A percentile compares a stretch with the other conserved stretches of the same genome.
phyloP scores from a whole-genome alignment of 2,329 filamentous ascomycete genomes.

The Fusarium nanum region DNA sequence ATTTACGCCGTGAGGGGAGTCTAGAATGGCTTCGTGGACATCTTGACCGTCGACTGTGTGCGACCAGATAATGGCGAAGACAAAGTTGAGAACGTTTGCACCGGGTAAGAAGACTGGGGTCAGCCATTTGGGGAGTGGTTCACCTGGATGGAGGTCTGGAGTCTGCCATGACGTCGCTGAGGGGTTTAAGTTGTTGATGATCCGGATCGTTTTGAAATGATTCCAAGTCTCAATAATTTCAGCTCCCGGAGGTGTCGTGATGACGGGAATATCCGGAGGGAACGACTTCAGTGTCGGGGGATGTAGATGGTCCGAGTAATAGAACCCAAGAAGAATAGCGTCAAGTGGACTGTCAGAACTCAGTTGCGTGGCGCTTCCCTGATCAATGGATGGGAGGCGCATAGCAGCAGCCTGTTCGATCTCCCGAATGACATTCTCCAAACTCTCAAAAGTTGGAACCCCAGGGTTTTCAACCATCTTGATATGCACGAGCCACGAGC shows the following conservation, averaged over 20 bases:
- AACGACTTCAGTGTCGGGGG: slow-evolving; percentile 34
- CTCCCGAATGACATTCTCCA: slow-evolving; percentile 30
- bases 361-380: background rate
- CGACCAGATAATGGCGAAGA: slow-evolving; percentile 39
- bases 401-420: slow-evolving; percentile 33
- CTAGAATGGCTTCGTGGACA: slow-evolving; percentile 38
- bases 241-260: slow-evolving; percentile 28
- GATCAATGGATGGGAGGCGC: background rate
- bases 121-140: slow-evolving; percentile 39
- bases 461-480: background rate
- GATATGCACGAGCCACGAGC: slow-evolving; percentile 42
- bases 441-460: slow-evolving; percentile 9
- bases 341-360: slow-evolving; percentile 19
- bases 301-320: slow-evolving; percentile 38
- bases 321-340: slow-evolving; percentile 40
- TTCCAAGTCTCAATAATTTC: slow-evolving; percentile 24
- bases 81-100: slow-evolving; percentile 33
- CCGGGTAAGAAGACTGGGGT: slow-evolving; percentile 35
- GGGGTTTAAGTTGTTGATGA: slow-evolving; percentile 15
- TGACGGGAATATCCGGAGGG: slow-evolving; percentile 34
- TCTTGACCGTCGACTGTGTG: slow-evolving; percentile 20
- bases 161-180: slow-evolving; percentile 27
- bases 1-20: slow-evolving; percentile 38
- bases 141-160: slow-evolving; percentile 36
- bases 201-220: slow-evolving; percentile 37